phyloP scores from a whole-genome alignment of 371 early-diverging fungal genomes.

The Syncephalastrum contaminatum region DNA sequence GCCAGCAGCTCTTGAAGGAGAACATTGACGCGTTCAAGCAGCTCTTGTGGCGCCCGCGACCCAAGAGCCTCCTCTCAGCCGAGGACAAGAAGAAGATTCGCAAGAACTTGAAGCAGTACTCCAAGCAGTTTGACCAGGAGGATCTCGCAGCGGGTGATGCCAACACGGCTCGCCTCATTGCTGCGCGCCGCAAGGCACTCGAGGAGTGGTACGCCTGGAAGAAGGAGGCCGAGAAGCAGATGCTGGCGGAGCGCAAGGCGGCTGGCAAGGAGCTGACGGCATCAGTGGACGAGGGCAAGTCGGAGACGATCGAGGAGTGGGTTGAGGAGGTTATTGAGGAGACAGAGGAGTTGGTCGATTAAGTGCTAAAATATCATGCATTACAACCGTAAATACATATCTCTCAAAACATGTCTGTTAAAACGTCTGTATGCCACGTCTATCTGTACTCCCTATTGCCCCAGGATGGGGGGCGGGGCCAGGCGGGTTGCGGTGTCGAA shows the following conservation, averaged over 20 bases:
- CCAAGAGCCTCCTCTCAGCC: constrained; percentile 75
- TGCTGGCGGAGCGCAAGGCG: constrained; percentile 60
- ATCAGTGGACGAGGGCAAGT: constrained; percentile 52
- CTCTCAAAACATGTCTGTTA: no score
- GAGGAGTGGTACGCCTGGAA: constrained; percentile 84
- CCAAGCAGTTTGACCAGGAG: constrained; percentile 85
- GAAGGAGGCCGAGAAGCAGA: constrained; percentile 58
- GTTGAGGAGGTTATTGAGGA: constrained; percentile 75
- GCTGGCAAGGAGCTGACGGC: constrained; percentile 55
- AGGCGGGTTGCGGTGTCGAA: no score
- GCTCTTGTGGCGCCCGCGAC: constrained; percentile 94
- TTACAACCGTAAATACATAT: no score
- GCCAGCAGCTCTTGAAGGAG: constrained; percentile 76
- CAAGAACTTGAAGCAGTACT: constrained; percentile 90
- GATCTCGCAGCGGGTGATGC: constrained; percentile 76
- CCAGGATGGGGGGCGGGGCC: no score
- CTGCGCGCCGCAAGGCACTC: constrained; percentile 71
- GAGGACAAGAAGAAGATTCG: constrained; percentile 85
- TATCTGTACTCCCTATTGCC: no score
- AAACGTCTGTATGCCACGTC: no score
- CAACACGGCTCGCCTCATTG: constrained; percentile 68
- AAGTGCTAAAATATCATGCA: constrained; percentile 1
- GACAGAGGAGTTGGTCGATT: constrained; percentile 44
- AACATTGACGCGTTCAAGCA: constrained; percentile 87
- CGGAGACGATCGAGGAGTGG: constrained; percentile 80